These are phyloP conservation scores for Solanum megistacrolobum DNA, from an alignment of 257 asterid genomes.

Conservation along the genomic window DNA sequence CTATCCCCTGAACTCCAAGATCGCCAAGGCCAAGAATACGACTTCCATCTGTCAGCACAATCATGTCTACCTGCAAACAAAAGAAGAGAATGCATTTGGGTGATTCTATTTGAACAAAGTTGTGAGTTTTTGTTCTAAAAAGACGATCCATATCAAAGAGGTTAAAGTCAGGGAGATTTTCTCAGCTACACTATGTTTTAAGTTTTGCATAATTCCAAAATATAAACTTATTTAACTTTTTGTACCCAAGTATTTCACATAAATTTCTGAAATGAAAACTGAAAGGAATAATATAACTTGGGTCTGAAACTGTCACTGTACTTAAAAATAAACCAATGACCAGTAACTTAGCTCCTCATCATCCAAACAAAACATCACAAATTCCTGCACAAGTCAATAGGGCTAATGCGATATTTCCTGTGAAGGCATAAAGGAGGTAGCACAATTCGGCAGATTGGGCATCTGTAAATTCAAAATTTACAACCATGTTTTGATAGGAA, in stretches of 20 bases:
- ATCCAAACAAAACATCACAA: background rate
- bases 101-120: background rate
- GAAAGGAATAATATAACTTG: background rate
- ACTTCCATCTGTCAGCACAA: slow-evolving; percentile 97
- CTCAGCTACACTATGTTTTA: background rate
- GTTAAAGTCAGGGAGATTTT: background rate
- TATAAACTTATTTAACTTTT: background rate
- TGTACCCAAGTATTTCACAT: background rate
- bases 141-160: background rate
- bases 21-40: slow-evolving; percentile 99
- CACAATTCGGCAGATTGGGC: background rate
- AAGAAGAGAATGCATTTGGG: background rate
- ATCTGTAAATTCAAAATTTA: background rate
- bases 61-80: slow-evolving; percentile 87
- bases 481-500: background rate
- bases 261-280: background rate
- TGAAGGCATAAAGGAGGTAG: background rate
- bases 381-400: background rate
- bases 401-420: background rate
- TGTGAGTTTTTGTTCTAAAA: background rate
- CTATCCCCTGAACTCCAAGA: slow-evolving; percentile 99
- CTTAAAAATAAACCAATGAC: background rate
- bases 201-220: background rate
- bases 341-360: background rate
- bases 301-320: background rate